Percentiles rank a stretch among this genome's conserved stretches.
phyloP scores from a whole-genome alignment of 805 yeast species.

The Wickerhamomyces pijperi region DNA sequence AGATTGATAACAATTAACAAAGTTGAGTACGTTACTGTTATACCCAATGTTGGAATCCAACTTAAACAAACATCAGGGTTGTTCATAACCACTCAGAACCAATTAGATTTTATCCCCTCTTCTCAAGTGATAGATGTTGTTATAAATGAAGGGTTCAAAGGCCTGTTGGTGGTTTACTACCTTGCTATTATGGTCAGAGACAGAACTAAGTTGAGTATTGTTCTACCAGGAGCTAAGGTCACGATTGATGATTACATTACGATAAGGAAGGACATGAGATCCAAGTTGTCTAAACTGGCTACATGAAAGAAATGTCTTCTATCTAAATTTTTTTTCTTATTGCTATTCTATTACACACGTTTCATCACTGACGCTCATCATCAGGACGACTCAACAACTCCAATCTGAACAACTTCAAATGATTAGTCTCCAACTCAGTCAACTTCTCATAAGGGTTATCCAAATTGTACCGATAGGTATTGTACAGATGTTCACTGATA shows the following conservation, averaged over 20 bases:
- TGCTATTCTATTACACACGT: no score
- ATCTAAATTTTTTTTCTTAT: no score
- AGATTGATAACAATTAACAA: background rate
- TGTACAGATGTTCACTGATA: no score
- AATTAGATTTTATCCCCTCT: constrained; percentile 40
- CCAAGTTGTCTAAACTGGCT: background rate
- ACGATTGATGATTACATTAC: constrained; percentile 4
- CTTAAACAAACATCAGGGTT: constrained; percentile 22
- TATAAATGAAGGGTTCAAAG: constrained; percentile 67
- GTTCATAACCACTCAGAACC: constrained; percentile 11
- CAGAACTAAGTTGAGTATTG: constrained; percentile 18
- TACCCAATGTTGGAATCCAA: constrained; percentile 31
- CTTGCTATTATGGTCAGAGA: constrained; percentile 45
- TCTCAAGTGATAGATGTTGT: constrained; percentile 50
- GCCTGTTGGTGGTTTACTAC: constrained; percentile 55
- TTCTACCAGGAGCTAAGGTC: constrained; percentile 17
- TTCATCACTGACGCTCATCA: no score
- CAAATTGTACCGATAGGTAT: no score
- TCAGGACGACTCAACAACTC: no score
- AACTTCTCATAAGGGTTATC: no score
- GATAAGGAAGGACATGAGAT: constrained; percentile 6
- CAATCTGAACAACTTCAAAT: no score
- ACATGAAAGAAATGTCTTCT: no score
- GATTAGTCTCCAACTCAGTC: no score
- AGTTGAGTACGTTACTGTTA: background rate